Evolutionary conservation across 306 rosid genomes (phyloP).

Genomic region (Vigna unguiculata): DNA sequence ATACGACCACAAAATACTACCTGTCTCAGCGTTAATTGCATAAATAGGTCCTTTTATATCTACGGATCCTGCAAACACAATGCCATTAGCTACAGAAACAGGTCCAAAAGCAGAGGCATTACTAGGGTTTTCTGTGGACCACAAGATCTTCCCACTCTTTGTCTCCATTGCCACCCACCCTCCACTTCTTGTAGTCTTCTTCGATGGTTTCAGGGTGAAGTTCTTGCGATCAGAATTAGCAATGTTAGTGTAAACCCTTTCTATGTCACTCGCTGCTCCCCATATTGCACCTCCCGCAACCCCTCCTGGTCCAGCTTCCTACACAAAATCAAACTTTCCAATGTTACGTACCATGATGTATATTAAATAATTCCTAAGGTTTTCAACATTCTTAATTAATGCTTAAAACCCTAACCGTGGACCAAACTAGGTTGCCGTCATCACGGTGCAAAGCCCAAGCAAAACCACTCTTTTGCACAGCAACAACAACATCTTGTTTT

Average conservation of each 20-base stretch:
- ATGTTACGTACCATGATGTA: background rate
- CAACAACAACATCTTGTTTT: slow-evolving; percentile 59
- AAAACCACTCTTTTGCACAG: slow-evolving; percentile 72
- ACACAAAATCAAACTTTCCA: background rate
- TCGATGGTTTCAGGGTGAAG: slow-evolving; percentile 62
- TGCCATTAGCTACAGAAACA: slow-evolving; percentile 65
- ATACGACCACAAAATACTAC: slow-evolving; percentile 58
- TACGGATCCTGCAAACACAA: slow-evolving; percentile 65
- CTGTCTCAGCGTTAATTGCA: slow-evolving; percentile 54
- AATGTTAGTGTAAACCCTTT: slow-evolving; percentile 61
- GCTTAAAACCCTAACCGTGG: slow-evolving; percentile 43
- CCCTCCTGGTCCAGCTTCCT: slow-evolving; percentile 70
- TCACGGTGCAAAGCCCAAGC: slow-evolving; percentile 68
- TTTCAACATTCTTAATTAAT: background rate
- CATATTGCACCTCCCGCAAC: slow-evolving; percentile 54
- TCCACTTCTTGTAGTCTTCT: slow-evolving; percentile 45
- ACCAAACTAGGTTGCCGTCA: slow-evolving; percentile 55
- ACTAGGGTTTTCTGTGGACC: slow-evolving; percentile 55
- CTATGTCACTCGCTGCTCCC: slow-evolving; percentile 68
- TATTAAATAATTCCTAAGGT: no score
- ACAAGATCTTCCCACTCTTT: slow-evolving; percentile 52
- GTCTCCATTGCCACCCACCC: slow-evolving; percentile 79
- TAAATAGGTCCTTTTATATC: slow-evolving; percentile 51
- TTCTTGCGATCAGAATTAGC: slow-evolving; percentile 48
- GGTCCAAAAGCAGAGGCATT: slow-evolving; percentile 54